These are phyloP conservation scores for Lignosus rhinocerotis DNA, from an alignment of 1,284 basidiomycete genomes.

Conservation along the genomic window DNA sequence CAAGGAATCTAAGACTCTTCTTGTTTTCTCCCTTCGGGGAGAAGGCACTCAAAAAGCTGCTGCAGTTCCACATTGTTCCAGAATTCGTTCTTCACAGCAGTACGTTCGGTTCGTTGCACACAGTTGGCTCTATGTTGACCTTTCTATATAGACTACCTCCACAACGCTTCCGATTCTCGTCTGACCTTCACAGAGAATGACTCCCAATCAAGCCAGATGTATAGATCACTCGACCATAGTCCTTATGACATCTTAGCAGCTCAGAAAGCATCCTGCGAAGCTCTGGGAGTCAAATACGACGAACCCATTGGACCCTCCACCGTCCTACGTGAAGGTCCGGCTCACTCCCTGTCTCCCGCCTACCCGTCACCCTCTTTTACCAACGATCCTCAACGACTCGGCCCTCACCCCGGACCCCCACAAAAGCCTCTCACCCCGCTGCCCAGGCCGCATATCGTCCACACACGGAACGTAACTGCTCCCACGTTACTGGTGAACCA, in stretches of 20 bases:
- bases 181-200: not conserved
- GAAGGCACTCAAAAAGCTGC: conserved; percentile 56
- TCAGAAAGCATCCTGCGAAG: no score
- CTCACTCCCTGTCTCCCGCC: not conserved
- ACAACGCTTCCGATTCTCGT: conserved; percentile 26
- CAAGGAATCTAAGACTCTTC: conserved; percentile 55
- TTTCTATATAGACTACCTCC: conserved; percentile 23
- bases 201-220: not conserved
- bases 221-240: not conserved
- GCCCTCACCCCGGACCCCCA: conserved; percentile 1
- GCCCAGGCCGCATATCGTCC: conserved; percentile 36
- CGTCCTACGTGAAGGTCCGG: not conserved
- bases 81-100: conserved; percentile 55
- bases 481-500: conserved; percentile 52
- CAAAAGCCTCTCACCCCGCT: not conserved
- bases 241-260: not conserved
- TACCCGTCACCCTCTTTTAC: not conserved
- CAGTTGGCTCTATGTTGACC: not conserved
- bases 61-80: conserved; percentile 70
- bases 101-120: conserved; percentile 29
- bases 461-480: conserved; percentile 47
- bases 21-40: conserved; percentile 71
- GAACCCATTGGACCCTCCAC: not conserved
- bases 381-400: not conserved
- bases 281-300: not conserved